Evolutionary conservation across 495 filamentous ascomycete species (phyloP).

Genomic region (Sabuloglossum arenarium): DNA sequence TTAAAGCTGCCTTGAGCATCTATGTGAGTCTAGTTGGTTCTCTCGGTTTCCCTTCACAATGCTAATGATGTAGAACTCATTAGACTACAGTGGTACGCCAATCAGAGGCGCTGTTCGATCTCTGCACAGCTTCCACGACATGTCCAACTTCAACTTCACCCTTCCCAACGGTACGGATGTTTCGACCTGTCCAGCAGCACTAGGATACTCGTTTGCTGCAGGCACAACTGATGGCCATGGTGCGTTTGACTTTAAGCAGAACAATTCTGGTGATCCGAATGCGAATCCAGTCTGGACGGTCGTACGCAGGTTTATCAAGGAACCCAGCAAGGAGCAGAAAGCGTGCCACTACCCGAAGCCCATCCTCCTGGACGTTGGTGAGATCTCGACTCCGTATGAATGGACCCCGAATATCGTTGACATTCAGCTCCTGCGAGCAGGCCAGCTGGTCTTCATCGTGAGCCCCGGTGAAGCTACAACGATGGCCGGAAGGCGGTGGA

Average conservation of each 20-base stretch:
- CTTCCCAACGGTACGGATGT: constrained; percentile 54
- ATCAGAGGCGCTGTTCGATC: constrained; percentile 15
- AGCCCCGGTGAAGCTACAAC: constrained; percentile 84
- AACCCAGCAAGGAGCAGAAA: constrained; percentile 47
- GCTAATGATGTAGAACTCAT: constrained; percentile 1
- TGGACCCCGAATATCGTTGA: constrained; percentile 93
- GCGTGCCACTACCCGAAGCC: constrained; percentile 71
- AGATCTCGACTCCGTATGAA: constrained; percentile 54
- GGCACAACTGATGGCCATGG: constrained; percentile 91
- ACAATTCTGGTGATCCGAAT: constrained; percentile 45
- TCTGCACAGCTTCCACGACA: constrained; percentile 22
- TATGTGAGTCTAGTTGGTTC: constrained; percentile 5
- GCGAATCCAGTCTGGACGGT: constrained; percentile 70
- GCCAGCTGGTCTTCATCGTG: constrained; percentile 72
- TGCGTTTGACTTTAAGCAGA: constrained; percentile 86
- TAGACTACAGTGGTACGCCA: constrained; percentile 8
- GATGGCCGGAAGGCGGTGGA: constrained; percentile 90
- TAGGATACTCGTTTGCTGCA: constrained; percentile 87
- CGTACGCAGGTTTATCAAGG: constrained; percentile 50
- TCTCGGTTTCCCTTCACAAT: not conserved
- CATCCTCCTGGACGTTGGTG: constrained; percentile 77
- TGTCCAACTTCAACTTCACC: constrained; percentile 50
- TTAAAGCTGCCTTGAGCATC: constrained; percentile 12
- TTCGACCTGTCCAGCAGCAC: constrained; percentile 69
- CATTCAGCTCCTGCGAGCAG: constrained; percentile 71